Evolutionary conservation across 1,284 basidiomycete genomes (phyloP), one percentile per base, ranked within the genome.

Genomic region (Malassezia brasiliensis): DNA sequence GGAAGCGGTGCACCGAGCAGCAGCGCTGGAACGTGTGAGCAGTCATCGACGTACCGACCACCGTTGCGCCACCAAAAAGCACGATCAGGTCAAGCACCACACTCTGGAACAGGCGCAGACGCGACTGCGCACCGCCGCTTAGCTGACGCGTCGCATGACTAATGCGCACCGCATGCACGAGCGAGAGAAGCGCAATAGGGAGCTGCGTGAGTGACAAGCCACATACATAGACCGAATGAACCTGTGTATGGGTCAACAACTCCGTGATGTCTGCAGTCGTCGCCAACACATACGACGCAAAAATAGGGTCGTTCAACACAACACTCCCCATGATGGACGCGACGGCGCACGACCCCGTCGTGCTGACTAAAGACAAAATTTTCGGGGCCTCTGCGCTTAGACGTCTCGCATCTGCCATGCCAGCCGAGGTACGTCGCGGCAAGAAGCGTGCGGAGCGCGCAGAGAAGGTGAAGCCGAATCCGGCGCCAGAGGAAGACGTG

Each of bases 121-220:
- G 50, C 30, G 47, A 57, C 32, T 40, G 50, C 41, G 45, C 38
- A 12, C 62, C 60, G 2, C 66, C 66, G 17, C 56, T 54, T 8
- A 67, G 54, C 47, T 61, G 56, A 12, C 66, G 64, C 5, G 64
- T 66, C 8, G 52, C 64, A 60, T 66, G 64, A 39, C 66, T 67
- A 34, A 67, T 59, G n/a, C 66, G 50, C 2, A 61, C 32, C 15
- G 66, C 64, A 28, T 67, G 66, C 3, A 63, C 25, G 12, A 67
- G 37, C 0, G 52, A 53, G 5, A 67, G 45, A 10, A 50, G 30
- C 12, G 62, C 64, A 14, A 67, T 41, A 22, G 66, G 66, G 1
- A 66, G 45, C 38, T 64, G 37, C n/a, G 30, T 44, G 9, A 30
- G 22, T 25, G 22, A 25, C 25, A 12, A 1, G 12, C 10, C 6